These are phyloP conservation scores for Zygosaccharomyces kombuchaensis DNA, from an alignment of 805 yeast genomes.

Conservation along the genomic window DNA sequence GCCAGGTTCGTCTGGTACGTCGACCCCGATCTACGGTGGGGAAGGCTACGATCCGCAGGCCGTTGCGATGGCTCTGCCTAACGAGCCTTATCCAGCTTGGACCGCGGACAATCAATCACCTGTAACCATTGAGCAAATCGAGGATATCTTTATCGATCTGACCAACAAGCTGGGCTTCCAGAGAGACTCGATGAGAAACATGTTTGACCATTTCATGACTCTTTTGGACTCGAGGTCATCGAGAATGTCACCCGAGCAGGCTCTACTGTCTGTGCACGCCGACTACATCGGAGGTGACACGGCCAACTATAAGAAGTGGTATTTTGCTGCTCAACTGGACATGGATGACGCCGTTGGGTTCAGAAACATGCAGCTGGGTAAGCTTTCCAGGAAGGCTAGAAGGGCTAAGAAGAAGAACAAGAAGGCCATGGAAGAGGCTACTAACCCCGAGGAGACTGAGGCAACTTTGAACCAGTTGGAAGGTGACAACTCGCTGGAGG, in stretches of 20 bases:
- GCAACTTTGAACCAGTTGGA: slow-evolving; percentile 58
- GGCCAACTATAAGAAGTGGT: slow-evolving; percentile 85
- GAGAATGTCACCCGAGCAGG: slow-evolving; percentile 87
- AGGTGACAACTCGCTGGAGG: slow-evolving; percentile 81
- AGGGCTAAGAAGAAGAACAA: slow-evolving; percentile 77
- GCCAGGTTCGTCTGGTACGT: slow-evolving; percentile 84
- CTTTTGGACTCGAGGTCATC: slow-evolving; percentile 78
- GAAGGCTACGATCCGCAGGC: slow-evolving; percentile 55
- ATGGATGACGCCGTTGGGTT: slow-evolving; percentile 81
- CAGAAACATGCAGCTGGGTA: slow-evolving; percentile 74
- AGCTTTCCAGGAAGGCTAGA: slow-evolving; percentile 72
- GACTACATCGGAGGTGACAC: slow-evolving; percentile 86
- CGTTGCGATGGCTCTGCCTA: slow-evolving; percentile 64
- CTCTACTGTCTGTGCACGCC: slow-evolving; percentile 74
- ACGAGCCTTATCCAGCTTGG: slow-evolving; percentile 99
- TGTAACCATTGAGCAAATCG: slow-evolving; percentile 76
- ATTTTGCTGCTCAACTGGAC: slow-evolving; percentile 82
- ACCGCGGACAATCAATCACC: slow-evolving; percentile 93
- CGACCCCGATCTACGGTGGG: slow-evolving; percentile 87
- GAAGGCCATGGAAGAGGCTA: slow-evolving; percentile 61
- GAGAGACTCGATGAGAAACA: slow-evolving; percentile 88
- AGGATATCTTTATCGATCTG: slow-evolving; percentile 79
- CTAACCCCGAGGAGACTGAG: slow-evolving; percentile 59
- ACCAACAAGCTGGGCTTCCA: slow-evolving; percentile 84
- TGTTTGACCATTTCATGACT: slow-evolving; percentile 85